phyloP scores from a whole-genome alignment of 768 basidiomycete species.

The Tephrocybe sp. region DNA sequence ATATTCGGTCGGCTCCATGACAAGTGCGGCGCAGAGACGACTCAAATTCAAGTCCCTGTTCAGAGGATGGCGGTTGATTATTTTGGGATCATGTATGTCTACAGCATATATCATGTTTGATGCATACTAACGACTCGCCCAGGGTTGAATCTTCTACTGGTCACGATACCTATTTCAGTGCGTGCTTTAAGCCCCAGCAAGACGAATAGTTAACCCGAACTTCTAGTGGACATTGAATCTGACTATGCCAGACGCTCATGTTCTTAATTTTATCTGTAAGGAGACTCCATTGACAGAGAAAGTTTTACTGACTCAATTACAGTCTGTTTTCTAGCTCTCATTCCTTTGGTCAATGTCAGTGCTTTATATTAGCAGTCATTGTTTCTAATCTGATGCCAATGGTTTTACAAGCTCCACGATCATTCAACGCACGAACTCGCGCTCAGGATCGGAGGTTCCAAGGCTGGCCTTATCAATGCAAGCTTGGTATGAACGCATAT shows the following conservation, averaged over 20 bases:
- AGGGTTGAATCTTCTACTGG: conserved; percentile 72
- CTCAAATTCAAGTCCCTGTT: conserved; percentile 8
- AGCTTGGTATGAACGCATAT: conserved; percentile 55
- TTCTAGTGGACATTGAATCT: conserved; percentile 56
- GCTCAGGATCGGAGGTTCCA: conserved; percentile 70
- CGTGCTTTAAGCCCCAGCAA: conserved; percentile 20
- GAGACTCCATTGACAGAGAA: neutral
- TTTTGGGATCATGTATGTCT: conserved; percentile 56
- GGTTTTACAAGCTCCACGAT: conserved; percentile 60
- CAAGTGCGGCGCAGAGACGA: neutral
- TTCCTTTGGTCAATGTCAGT: conserved; percentile 73
- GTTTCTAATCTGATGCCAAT: neutral
- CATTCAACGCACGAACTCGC: conserved; percentile 73
- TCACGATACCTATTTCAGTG: conserved; percentile 69
- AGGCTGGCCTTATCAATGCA: conserved; percentile 77
- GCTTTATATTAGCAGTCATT: neutral
- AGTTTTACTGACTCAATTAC: conserved; percentile 1
- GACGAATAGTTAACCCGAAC: neutral
- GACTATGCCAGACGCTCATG: conserved; percentile 44
- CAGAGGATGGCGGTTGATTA: conserved; percentile 50
- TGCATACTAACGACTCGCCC: neutral
- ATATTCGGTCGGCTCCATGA: conserved; percentile 10
- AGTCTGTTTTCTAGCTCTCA: conserved; percentile 70
- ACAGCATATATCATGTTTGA: neutral
- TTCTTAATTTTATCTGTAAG: conserved; percentile 59